Base-by-base conservation (phyloP, 1,284 basidiomycete species). In the Boletus calvinii region DNA sequence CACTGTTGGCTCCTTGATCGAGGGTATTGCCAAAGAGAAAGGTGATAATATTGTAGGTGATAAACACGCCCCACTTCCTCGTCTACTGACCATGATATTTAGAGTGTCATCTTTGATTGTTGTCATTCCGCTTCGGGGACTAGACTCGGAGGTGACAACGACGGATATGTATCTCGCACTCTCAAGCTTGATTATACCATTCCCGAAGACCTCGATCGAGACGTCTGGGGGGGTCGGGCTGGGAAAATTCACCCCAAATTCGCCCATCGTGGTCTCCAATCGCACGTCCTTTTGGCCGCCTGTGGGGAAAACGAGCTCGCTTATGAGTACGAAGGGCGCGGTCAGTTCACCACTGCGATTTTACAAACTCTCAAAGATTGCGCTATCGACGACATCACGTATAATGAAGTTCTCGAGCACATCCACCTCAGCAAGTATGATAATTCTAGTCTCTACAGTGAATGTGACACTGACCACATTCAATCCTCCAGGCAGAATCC, bases 51-150 rank as follows among this genome's bases (percentile, higher is more conserved):
- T 86, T 57, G 61, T 51, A 39, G 3, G 56, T 46, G 9, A 3
- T 8, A 17, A 12, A 10, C 6, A 7, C 11, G 13, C 8, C 10
- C 7, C 10, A 0, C 18, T 8, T 18, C 20, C 17, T 42, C 13
- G 13, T 38, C 17, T 24, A 2, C 31, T 48, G 35, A 36, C 30
- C 8, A 31, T 31, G 6, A 18, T 9, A 1, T 31, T 20, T 44
- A 62, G 62, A 80, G 78, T 4, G 66, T 86, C 50, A 75, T 85
- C 41, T 69, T 85, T 38, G 84, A 86, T 61, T 77, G 78, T 50
- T 84, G 80, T 61, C 83, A 84, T 66, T 75, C 76, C 3, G 65
- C 65, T 1, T 67, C 67, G n/a, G 66, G 65, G 1, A 74, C 78
- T 15, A 59, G 71, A n/a, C n/a, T n/a, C n/a, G n/a, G n/a, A 22